These are phyloP conservation scores for Epichloe hybrida DNA, from an alignment of 2,329 filamentous ascomycete genomes.

Conservation along the genomic window DNA sequence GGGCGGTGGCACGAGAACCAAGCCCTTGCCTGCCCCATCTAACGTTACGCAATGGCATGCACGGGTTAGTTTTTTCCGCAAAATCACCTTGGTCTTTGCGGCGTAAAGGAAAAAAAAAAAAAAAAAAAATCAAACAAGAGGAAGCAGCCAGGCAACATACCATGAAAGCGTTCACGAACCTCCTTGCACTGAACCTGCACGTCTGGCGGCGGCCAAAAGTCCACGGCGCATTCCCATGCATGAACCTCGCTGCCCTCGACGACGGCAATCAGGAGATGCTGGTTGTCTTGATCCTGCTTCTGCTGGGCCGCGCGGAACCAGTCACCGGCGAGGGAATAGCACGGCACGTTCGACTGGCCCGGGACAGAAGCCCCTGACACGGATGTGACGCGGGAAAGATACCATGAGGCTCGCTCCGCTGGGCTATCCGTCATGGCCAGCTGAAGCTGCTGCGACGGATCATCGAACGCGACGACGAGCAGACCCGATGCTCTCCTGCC, in stretches of 20 bases:
- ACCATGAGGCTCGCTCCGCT: slow-evolving; percentile 5
- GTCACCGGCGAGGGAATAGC: slow-evolving; percentile 10
- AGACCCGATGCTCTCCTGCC: slow-evolving; percentile 3
- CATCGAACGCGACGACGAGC: slow-evolving; percentile 9
- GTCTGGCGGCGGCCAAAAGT: slow-evolving; percentile 7
- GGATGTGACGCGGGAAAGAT: slow-evolving; percentile 5
- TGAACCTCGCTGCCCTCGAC: slow-evolving; percentile 6
- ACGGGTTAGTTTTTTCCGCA: not conserved
- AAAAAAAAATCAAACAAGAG: not conserved
- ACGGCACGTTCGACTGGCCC: slow-evolving; percentile 7
- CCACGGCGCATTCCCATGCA: slow-evolving; percentile 10
- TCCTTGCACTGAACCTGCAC: slow-evolving; percentile 7
- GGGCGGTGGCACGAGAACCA: slow-evolving; percentile 2
- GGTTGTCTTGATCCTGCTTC: not conserved
- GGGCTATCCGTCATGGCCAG: slow-evolving; percentile 9
- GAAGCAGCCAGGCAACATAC: slow-evolving; percentile 2
- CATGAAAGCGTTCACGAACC: slow-evolving; percentile 5
- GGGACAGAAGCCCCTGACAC: slow-evolving; percentile 3
- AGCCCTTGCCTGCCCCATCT: slow-evolving; percentile 6
- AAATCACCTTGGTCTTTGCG: not conserved
- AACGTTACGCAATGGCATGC: not conserved
- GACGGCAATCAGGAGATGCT: slow-evolving; percentile 8
- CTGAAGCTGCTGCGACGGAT: slow-evolving; percentile 6
- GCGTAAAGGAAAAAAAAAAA: no score
- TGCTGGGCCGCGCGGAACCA: slow-evolving; percentile 3